Percentiles rank a stretch among this genome's conserved stretches.
Evolutionary conservation across 129 eudicot genomes (phyloP).

Genomic region (Glebionis coronaria): DNA sequence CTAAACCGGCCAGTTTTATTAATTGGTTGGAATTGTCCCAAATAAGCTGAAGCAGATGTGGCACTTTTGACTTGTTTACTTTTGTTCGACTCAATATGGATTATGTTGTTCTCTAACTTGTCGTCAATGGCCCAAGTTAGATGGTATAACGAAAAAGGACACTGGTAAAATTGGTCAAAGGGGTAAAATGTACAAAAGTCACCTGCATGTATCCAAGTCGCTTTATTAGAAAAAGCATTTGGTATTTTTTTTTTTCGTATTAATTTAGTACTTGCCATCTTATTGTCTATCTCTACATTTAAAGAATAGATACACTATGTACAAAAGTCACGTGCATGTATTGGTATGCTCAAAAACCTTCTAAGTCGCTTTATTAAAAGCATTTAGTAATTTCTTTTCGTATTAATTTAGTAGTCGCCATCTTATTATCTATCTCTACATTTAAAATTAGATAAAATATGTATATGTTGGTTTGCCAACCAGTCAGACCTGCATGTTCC

Average conservation of each 20-base stretch:
- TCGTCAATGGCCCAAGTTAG: not conserved
- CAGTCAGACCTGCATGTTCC: not conserved
- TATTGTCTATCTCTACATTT: no score
- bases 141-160: not conserved
- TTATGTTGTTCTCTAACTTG: not conserved
- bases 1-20: no score
- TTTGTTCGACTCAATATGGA: not conserved
- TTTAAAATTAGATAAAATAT: no score
- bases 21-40: no score
- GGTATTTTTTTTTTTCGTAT: not conserved
- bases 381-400: not conserved
- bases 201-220: conserved; percentile 1
- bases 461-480: not conserved
- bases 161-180: not conserved
- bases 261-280: no score
- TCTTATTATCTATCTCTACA: no score
- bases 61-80: not conserved
- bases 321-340: not conserved
- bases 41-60: not conserved
- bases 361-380: not conserved
- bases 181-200: not conserved
- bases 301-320: no score
- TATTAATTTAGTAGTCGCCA: no score
- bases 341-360: no score
- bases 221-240: not conserved